Percentiles rank a stretch among this genome's conserved stretches.
These are phyloP conservation scores for Rhynchospora breviuscula DNA, from an alignment of 176 grass and related monocot genomes.

Conservation along the genomic window DNA sequence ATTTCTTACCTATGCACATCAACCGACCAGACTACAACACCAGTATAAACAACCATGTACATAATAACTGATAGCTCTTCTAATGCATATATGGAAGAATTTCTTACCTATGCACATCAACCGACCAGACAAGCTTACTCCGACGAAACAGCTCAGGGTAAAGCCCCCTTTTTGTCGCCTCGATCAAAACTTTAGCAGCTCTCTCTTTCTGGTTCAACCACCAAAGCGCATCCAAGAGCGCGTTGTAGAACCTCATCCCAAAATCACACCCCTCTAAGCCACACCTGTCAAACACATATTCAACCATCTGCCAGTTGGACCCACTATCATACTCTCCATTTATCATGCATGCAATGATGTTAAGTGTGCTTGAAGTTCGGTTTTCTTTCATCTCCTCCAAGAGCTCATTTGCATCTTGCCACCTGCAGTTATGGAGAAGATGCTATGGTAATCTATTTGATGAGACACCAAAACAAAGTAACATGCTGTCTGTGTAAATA, in stretches of 20 bases:
- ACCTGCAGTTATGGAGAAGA: slow-evolving; percentile 43
- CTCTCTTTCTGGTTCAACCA: slow-evolving; percentile 72
- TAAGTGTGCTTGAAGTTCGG: slow-evolving; percentile 57
- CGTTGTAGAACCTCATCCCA: slow-evolving; percentile 71
- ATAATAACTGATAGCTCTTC: background rate
- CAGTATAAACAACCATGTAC: background rate
- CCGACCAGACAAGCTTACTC: slow-evolving; percentile 78
- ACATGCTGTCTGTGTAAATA: background rate
- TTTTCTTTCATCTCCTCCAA: slow-evolving; percentile 89
- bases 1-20: slow-evolving; percentile 81
- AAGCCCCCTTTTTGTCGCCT: slow-evolving; percentile 63
- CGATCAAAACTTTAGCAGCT: slow-evolving; percentile 61
- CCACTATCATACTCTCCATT: slow-evolving; percentile 78
- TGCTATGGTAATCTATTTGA: background rate
- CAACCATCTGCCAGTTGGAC: slow-evolving; percentile 97
- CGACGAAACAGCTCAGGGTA: slow-evolving; percentile 71
- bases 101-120: slow-evolving; percentile 87
- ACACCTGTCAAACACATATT: slow-evolving; percentile 73
- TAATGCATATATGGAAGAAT: slow-evolving; percentile 3
- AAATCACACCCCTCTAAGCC: slow-evolving; percentile 75
- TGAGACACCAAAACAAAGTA: background rate
- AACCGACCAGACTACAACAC: slow-evolving; percentile 50
- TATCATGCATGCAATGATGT: slow-evolving; percentile 87
- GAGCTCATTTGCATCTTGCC: slow-evolving; percentile 66
- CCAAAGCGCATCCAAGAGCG: slow-evolving; percentile 91